Percentiles rank a stretch among this genome's conserved stretches.
Conservation (phyloP, 495 filamentous ascomycete genomes). For the Xylaria nigripes region DNA sequence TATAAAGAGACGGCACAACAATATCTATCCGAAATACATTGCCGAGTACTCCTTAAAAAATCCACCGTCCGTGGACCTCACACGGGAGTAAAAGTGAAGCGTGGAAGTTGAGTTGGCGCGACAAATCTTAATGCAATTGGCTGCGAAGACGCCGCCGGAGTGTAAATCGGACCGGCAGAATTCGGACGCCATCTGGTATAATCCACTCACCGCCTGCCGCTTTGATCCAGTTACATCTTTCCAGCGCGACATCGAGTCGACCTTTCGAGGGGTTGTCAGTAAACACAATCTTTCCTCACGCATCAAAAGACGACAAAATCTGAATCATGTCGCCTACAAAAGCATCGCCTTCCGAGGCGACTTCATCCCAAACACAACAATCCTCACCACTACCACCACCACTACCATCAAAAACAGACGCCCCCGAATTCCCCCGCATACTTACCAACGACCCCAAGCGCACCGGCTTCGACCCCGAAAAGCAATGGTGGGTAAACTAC, state of each 20-base stretch:
- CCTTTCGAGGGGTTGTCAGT: too few species aligned
- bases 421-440: slow-evolving; percentile 21
- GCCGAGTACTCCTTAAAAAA: too few species aligned
- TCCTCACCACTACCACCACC: neutral
- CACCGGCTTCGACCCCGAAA: slow-evolving; percentile 54
- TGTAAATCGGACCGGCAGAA: slow-evolving; percentile 2
- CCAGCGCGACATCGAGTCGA: too few species aligned
- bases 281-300: neutral
- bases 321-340: slow-evolving; percentile 18
- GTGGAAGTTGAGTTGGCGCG: neutral
- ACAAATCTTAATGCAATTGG: neutral
- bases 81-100: neutral
- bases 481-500: slow-evolving; percentile 64
- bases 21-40: too few species aligned
- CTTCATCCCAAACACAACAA: slow-evolving; percentile 8
- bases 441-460: slow-evolving; percentile 41
- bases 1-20: neutral
- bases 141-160: neutral
- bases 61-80: too few species aligned
- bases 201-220: slow-evolving; percentile 4
- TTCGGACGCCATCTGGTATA: neutral
- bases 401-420: neutral
- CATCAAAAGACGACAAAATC: neutral
- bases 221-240: neutral
- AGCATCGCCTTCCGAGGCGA: slow-evolving; percentile 3